Percentiles rank a stretch among this genome's conserved stretches.
Conservation (phyloP, 257 asterid species). For the Cordia subcordata region DNA sequence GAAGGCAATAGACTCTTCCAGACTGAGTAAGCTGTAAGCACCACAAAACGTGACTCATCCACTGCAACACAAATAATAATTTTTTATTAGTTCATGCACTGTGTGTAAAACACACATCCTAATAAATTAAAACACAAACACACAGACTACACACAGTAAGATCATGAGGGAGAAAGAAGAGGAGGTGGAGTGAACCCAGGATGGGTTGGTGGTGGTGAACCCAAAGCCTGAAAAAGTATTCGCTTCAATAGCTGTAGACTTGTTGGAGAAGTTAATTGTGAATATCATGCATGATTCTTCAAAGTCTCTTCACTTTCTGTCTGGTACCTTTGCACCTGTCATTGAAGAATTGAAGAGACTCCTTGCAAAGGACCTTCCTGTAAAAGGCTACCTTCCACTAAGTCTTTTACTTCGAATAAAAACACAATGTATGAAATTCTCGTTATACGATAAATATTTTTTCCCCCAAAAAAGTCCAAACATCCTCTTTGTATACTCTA, state of each 20-base stretch:
- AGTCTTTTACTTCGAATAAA: constrained; percentile 26
- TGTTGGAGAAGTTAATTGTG: constrained; percentile 61
- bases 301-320: constrained; percentile 62
- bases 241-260: constrained; percentile 57
- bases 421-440: neutral
- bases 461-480: no score
- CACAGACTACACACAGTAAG: neutral
- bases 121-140: no score
- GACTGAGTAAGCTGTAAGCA: no score
- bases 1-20: no score
- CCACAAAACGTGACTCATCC: no score
- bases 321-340: constrained; percentile 84
- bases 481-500: no score
- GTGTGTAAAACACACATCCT: no score
- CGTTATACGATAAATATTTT: neutral
- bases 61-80: no score
- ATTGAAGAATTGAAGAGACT: constrained; percentile 69
- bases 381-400: constrained; percentile 73
- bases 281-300: constrained; percentile 68
- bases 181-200: neutral
- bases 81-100: no score
- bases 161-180: neutral
- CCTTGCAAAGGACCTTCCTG: constrained; percentile 67
- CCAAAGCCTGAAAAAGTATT: constrained; percentile 67
- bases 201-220: constrained; percentile 46